Percentiles rank a stretch among this genome's conserved stretches.
Conservation (phyloP, 345 rosid species). For the Noccaea caerulescens region DNA sequence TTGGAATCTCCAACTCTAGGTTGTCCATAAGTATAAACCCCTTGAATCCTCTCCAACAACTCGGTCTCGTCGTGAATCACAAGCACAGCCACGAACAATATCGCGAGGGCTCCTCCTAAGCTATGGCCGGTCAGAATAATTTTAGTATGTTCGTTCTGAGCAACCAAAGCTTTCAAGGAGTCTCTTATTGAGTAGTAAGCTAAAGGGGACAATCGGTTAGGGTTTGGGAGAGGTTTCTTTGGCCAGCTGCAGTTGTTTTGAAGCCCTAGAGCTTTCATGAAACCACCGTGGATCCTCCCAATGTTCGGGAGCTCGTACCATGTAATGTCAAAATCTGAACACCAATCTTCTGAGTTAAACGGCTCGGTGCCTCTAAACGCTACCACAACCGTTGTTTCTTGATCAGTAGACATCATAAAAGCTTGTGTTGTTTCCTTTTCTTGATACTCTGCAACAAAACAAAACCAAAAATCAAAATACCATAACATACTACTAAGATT, state of each 20-base stretch:
- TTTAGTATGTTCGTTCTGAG: constrained; percentile 45
- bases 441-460: constrained; percentile 52
- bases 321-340: constrained; percentile 71
- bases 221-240: constrained; percentile 36
- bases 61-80: constrained; percentile 54
- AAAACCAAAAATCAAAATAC: neutral
- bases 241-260: constrained; percentile 69
- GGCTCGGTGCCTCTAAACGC: constrained; percentile 75
- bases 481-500: neutral
- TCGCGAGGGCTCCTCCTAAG: constrained; percentile 76
- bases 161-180: constrained; percentile 44
- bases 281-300: constrained; percentile 78
- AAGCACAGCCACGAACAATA: constrained; percentile 61
- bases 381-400: constrained; percentile 56
- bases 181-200: constrained; percentile 71
- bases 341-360: constrained; percentile 69
- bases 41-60: constrained; percentile 60
- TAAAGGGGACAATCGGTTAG: constrained; percentile 34
- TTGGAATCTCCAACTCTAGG: constrained; percentile 75
- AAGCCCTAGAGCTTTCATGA: constrained; percentile 79
- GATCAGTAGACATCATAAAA: constrained; percentile 51
- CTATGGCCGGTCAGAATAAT: constrained; percentile 73
- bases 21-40: constrained; percentile 75
- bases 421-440: constrained; percentile 65
- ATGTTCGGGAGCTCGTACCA: constrained; percentile 67